Conservation (phyloP, 352 stramenopile genomes). For the Pythium dissimile region DNA sequence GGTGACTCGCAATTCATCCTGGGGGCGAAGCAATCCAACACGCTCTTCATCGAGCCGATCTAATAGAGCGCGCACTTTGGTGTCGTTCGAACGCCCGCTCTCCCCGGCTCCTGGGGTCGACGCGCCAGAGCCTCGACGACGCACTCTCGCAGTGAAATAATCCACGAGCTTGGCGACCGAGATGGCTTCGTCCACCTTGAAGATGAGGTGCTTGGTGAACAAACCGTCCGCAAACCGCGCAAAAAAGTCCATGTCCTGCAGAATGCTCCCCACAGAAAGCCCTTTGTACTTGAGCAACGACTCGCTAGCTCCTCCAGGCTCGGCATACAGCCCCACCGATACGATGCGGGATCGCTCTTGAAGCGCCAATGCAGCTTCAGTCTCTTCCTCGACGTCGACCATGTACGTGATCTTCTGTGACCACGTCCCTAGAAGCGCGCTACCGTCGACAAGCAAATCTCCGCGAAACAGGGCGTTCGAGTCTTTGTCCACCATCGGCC, state of each 20-base stretch:
- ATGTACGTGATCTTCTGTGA: constrained; percentile 49
- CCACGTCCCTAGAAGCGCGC: constrained; percentile 63
- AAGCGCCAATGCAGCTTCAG: not conserved
- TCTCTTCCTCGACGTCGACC: not conserved
- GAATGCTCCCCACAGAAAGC: constrained; percentile 68
- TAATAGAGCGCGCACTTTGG: constrained; percentile 22
- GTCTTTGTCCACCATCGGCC: constrained; percentile 61
- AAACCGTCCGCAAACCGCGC: constrained; percentile 51
- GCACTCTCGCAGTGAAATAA: constrained; percentile 48
- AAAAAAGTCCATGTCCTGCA: constrained; percentile 77
- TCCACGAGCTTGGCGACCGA: constrained; percentile 40
- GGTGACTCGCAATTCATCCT: constrained; percentile 53
- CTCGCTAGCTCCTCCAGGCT: constrained; percentile 55
- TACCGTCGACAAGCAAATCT: constrained; percentile 51
- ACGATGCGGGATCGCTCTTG: constrained; percentile 32
- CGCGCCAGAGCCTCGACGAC: constrained; percentile 21
- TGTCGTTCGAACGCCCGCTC: constrained; percentile 9
- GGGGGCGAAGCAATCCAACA: constrained; percentile 29
- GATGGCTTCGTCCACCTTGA: constrained; percentile 53
- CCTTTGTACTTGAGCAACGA: constrained; percentile 81
- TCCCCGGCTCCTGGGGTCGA: not conserved
- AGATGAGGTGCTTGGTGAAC: constrained; percentile 69
- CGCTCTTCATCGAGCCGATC: constrained; percentile 27
- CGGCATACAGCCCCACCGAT: constrained; percentile 63
- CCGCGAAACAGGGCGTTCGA: constrained; percentile 59